Conservation (phyloP, 106 monocot genomes). For the Phalaenopsis equestris region DNA sequence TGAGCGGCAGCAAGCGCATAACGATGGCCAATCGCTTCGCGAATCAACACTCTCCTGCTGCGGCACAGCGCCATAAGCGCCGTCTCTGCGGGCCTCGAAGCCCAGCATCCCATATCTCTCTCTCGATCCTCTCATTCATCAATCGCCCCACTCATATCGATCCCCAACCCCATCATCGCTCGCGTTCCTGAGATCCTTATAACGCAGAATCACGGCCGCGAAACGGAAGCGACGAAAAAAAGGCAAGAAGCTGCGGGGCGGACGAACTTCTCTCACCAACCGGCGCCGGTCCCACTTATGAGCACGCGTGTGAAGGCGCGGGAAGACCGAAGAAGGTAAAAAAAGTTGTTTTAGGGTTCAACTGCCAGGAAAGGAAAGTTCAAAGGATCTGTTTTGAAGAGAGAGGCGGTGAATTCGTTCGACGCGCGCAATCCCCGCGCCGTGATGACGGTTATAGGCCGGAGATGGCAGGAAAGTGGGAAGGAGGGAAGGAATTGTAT, state of each 20-base stretch:
- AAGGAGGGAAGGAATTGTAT: no score
- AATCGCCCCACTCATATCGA: background rate
- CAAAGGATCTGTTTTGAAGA: no score
- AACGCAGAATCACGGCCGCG: background rate
- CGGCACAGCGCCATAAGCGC: constrained; percentile 44
- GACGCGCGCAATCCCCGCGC: no score
- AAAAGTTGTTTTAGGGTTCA: background rate
- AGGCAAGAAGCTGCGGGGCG: background rate
- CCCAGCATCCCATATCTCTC: constrained; percentile 66
- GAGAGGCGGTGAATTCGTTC: no score
- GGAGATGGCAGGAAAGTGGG: no score
- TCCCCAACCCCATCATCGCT: background rate
- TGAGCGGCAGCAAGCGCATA: constrained; percentile 57
- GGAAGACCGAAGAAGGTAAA: background rate
- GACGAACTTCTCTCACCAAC: constrained; percentile 4
- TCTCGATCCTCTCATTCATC: background rate
- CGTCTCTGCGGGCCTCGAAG: constrained; percentile 40
- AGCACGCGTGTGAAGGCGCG: background rate
- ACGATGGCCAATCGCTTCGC: constrained; percentile 40
- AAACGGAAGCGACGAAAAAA: background rate
- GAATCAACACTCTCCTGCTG: constrained; percentile 41
- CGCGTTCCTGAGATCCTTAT: background rate
- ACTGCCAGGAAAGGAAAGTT: background rate
- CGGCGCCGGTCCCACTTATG: constrained; percentile 2
- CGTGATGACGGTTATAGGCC: no score